Evolutionary conservation across 2,329 filamentous ascomycete genomes (phyloP).

Genomic region (Neofusicoccum cordaticola): DNA sequence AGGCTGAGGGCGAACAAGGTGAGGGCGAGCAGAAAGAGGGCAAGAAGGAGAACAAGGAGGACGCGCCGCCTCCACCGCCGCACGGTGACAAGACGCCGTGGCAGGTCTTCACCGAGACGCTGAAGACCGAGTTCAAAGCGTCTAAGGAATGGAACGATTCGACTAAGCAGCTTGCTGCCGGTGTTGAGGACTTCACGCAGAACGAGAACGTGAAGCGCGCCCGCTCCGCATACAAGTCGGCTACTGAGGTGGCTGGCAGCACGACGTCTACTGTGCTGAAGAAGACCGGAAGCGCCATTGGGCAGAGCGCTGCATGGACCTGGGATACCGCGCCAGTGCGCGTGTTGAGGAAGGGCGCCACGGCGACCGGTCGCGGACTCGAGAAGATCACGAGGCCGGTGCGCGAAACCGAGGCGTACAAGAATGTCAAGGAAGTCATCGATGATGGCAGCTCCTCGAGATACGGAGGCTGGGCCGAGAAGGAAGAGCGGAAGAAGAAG

Average conservation of each 20-base stretch:
- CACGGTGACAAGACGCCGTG: constrained; percentile 98
- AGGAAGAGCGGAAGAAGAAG: constrained; percentile 82
- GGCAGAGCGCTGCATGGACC: constrained; percentile 90
- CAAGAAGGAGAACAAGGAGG: constrained; percentile 56
- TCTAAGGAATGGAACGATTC: constrained; percentile 99
- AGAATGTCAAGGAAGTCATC: constrained; percentile 88
- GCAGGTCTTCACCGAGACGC: constrained; percentile 98
- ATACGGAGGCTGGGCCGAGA: constrained; percentile 95
- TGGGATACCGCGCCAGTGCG: constrained; percentile 96
- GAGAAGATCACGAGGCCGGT: constrained; percentile 96
- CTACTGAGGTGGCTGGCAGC: constrained; percentile 76
- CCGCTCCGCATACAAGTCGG: constrained; percentile 80
- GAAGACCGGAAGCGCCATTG: constrained; percentile 79
- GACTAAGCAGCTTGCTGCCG: constrained; percentile 87
- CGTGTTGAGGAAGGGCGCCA: constrained; percentile 81
- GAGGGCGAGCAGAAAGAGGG: constrained; percentile 45
- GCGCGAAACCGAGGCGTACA: constrained; percentile 90
- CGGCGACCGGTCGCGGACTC: constrained; percentile 78
- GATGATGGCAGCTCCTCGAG: constrained; percentile 94
- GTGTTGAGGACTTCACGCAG: constrained; percentile 86
- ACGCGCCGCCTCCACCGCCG: constrained; percentile 76
- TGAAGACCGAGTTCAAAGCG: constrained; percentile 88
- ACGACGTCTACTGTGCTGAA: constrained; percentile 79
- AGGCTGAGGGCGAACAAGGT: constrained; percentile 47
- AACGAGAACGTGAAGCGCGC: constrained; percentile 87